Evolutionary conservation across 2,329 filamentous ascomycete species (phyloP).

Genomic region (Ophidiomyces ophidiicola): DNA sequence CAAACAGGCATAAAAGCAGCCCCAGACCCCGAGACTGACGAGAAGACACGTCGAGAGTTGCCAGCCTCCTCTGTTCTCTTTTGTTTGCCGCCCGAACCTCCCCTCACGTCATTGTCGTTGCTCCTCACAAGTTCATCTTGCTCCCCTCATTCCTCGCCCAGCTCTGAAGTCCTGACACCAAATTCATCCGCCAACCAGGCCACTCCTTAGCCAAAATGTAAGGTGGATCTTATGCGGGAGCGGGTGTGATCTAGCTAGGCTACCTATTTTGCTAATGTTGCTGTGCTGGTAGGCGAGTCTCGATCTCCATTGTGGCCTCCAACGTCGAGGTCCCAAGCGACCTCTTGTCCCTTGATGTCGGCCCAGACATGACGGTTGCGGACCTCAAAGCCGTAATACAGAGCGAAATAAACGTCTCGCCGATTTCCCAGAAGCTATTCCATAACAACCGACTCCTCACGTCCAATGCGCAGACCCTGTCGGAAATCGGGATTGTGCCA

Average conservation of each 20-base stretch:
- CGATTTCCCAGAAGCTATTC: slow-evolving; percentile 68
- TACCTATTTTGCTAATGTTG: slow-evolving; percentile 1
- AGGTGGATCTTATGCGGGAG: background rate
- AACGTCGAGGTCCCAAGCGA: slow-evolving; percentile 56
- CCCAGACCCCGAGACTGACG: too few relatives aligned
- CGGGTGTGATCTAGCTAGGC: background rate
- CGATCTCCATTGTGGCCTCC: slow-evolving; percentile 68
- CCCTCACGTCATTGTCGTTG: slow-evolving; percentile 6
- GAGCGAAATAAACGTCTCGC: slow-evolving; percentile 64
- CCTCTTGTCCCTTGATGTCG: slow-evolving; percentile 70
- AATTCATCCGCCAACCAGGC: too few relatives aligned
- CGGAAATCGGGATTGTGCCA: slow-evolving; percentile 67
- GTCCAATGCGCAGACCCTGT: slow-evolving; percentile 67
- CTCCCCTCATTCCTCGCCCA: background rate
- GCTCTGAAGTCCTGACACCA: too few relatives aligned
- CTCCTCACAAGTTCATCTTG: background rate
- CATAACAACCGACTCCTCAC: slow-evolving; percentile 74
- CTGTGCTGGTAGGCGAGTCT: slow-evolving; percentile 57
- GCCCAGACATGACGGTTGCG: slow-evolving; percentile 67
- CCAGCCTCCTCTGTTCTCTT: too few relatives aligned
- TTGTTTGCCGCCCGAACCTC: background rate
- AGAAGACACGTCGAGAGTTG: too few relatives aligned
- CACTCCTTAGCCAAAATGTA: slow-evolving; percentile 4
- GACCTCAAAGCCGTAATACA: slow-evolving; percentile 81
- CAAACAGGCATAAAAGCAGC: too few relatives aligned